Evolutionary conservation across 176 grass and related monocot species (phyloP), one percentile per base, ranked within the genome.

Genomic region (Eleusine indica): DNA sequence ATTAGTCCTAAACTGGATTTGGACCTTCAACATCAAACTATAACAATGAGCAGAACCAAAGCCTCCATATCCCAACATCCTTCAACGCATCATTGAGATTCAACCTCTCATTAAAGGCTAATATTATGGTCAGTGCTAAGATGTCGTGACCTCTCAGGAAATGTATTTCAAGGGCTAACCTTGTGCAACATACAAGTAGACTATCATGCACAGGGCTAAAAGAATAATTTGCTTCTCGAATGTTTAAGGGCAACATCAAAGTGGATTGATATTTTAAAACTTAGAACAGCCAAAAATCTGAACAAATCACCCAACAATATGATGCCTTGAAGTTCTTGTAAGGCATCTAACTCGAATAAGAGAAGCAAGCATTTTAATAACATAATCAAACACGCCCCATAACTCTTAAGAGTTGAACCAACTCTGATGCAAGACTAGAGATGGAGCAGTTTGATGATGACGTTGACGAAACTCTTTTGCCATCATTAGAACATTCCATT

Each of bases 271-370:
- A 2, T 29, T 70, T 41, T 29, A 19, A n/a, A 29, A 38, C 64
- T 53, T 80, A 15, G 10, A 25, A 56, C 21, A 80, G 13, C 5
- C 8, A 63, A 72, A 80, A 80, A 29, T 28, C 37, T n/a, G 25
- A 57, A 38, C 4, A 86, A 57, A 8, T 28, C 17, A 74, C 67
- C 46, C 53, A 74, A 43, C 29, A 80, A 56, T 25, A 62, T 62
- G 9, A 28, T 56, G 49, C 38, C 68, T 74, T 13, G 39, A 71
- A 66, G 38, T 38, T 80, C 10, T 66, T 25, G 35, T 56, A 54
- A 18, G 17, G 22, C 37, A 67, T 11, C 64, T 60, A 53, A 53
- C 46, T 57, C 32, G 67, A 56, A 62, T 66, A 73, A 74, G 7
- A 39, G 9, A 65, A 73, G 46, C 19, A 9, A 38, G 47, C 28